Base-by-base conservation (phyloP, 2,329 filamentous ascomycete genomes). In the Fusarium sp. region DNA sequence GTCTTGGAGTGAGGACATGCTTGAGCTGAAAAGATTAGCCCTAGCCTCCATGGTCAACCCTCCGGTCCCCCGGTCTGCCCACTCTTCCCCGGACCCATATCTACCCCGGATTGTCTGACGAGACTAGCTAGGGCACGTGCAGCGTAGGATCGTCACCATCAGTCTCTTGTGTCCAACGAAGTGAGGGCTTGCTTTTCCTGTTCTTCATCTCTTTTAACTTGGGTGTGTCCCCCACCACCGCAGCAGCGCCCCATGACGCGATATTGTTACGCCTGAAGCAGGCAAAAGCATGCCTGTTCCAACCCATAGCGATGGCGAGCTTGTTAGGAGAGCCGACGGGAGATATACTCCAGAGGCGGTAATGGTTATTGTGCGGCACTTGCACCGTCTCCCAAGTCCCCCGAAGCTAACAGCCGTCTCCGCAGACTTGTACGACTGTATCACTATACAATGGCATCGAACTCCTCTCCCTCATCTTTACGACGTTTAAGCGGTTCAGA, bases 391-490 rank as follows among this genome's bases (percentile, higher is more conserved):
- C 27, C 18, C 47, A 24, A 50, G 13, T 37, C n/a, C 24, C 34
- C 29, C 31, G 4, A 20, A 65, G n/a, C 54, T 57, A 35, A 38
- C 27, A 20, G 7, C 16, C n/a, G 10, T 29, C 18, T 16, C 14
- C 29, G 18, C n/a, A 74, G 71, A 66, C 66, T 11, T 74, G 60
- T 38, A 66, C 71, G 16, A 54, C 71, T 13, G 42, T 73, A 16
- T 74, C 71, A 20, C 58, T 74, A 18, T 74, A 74, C 60, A 74
- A 74, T 63, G 61, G 61, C 20, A 59, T 74, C 52, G 71, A 74
- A 27, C 61, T 74, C 16, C 61, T 74, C 29, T 56, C 66, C 54
- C 66, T 75, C 10, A 70, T 74, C 34, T 75, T 70, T 29, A 67
- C 69, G 45, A 73, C 72, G 13, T 75, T 70, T 9, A 72, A 56